Evolutionary conservation across 352 stramenopile species (phyloP), one percentile per base, ranked within the genome.

Genomic region (Globisporangium ultimum): DNA sequence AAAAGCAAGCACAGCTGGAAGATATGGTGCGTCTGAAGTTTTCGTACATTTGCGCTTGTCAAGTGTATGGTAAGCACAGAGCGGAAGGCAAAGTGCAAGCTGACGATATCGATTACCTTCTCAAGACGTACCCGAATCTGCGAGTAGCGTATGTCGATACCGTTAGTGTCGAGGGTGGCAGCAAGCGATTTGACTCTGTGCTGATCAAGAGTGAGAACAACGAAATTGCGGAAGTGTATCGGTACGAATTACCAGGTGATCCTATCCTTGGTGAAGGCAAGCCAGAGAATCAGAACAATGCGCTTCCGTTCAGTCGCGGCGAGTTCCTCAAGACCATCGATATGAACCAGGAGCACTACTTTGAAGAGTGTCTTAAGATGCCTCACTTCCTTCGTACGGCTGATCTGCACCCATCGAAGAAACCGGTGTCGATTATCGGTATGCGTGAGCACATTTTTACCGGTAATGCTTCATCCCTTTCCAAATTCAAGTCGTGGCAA

Each of bases 311-410:
- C 54, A 95, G 85, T 6, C 75, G 85, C 18, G 87, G 87, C 24
- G 87, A 96, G 60, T 95, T 90, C 60, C 51, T 96, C 21, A 85
- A 96, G 60, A 94, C 85, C 9, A 96, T 96, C 54, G 87, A 96
- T 72, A 95, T 95, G 87, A 96, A 96, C 64, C 87, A 96, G 61
- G 87, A 96, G 49, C 84, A 94, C 53, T 95, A 95, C 67, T 84
- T 94, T 34, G 87, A 96, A 63, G 85, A 95, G 53, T 84, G 76
- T 18, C 61, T 96, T 13, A 96, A 95, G 68, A 94, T 96, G 71
- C 84, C 85, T 0, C 92, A 93, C 55, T 92, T 92, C 46, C 63
- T 92, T n/a, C 70, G 81, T 42, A 89, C 76, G 5, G 78, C 79
- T 42, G 80, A 88, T 40, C 43, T 70, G 45, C 80, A 90, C 40